These are phyloP conservation scores for Draba incana DNA, from an alignment of 345 rosid genomes.

Conservation along the genomic window DNA sequence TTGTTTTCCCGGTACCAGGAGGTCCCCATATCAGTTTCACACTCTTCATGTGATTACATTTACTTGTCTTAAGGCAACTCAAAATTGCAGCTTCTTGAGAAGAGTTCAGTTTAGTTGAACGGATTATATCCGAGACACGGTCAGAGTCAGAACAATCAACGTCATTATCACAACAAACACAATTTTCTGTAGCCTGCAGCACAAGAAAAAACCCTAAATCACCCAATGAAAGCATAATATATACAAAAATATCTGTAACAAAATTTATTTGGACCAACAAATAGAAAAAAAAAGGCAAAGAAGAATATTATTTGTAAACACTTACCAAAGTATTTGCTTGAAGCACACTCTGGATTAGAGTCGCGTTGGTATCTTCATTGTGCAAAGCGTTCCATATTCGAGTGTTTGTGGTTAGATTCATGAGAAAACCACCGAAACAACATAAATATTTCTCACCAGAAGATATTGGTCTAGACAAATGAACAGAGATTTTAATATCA, in stretches of 20 bases:
- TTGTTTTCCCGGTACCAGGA: conserved; percentile 56
- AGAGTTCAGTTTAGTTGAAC: conserved; percentile 42
- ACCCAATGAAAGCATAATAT: background rate
- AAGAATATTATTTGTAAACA: background rate
- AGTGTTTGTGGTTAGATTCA: conserved; percentile 43
- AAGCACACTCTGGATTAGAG: conserved; percentile 41
- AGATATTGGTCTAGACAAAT: conserved; percentile 35
- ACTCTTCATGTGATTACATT: conserved; percentile 32
- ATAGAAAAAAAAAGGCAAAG: too few relatives aligned
- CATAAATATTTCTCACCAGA: background rate
- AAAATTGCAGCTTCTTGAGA: conserved; percentile 49
- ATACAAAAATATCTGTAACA: background rate
- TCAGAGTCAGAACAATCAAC: conserved; percentile 22
- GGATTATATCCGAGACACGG: conserved; percentile 3
- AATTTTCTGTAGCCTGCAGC: conserved; percentile 27
- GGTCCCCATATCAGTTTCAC: conserved; percentile 51
- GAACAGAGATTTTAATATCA: conserved; percentile 17
- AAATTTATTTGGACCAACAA: too few relatives aligned
- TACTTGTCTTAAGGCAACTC: conserved; percentile 22
- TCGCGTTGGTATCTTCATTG: conserved; percentile 9
- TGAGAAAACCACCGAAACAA: conserved; percentile 43
- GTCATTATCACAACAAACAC: conserved; percentile 4
- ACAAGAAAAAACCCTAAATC: background rate
- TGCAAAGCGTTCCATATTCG: conserved; percentile 51
- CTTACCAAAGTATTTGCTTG: conserved; percentile 35